Evolutionary conservation across 1,284 basidiomycete species (phyloP).

Genomic region (Trametes versicolor): DNA sequence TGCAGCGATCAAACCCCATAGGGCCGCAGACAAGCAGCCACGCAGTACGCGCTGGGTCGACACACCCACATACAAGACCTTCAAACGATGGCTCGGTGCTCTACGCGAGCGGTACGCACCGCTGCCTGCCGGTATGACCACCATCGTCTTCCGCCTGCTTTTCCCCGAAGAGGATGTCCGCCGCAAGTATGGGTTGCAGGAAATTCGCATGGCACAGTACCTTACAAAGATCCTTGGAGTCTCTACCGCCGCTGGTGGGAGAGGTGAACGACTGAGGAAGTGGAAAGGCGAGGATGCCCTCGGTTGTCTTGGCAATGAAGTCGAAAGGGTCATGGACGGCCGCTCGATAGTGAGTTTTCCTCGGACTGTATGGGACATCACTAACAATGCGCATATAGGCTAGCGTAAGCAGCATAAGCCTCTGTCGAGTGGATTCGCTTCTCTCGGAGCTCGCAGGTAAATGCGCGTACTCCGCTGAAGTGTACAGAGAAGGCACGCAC

Average conservation of each 20-base stretch:
- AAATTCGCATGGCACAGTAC: conserved; percentile 65
- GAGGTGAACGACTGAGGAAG: conserved; percentile 49
- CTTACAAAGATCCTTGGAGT: conserved; percentile 64
- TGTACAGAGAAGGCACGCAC: conserved; percentile 45
- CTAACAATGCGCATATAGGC: conserved; percentile 22
- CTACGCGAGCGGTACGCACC: conserved; percentile 55
- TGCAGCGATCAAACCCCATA: conserved; percentile 31
- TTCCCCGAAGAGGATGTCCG: conserved; percentile 82
- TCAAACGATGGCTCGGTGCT: conserved; percentile 57
- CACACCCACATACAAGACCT: conserved; percentile 40
- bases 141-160: conserved; percentile 73
- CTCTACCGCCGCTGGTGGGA: conserved; percentile 34
- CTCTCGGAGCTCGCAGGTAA: conserved; percentile 78
- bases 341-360: conserved; percentile 47
- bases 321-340: conserved; percentile 55
- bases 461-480: conserved; percentile 65
- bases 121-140: conserved; percentile 58
- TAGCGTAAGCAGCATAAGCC: conserved; percentile 46
- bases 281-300: conserved; percentile 62
- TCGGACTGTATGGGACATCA: background rate
- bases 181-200: conserved; percentile 80
- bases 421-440: conserved; percentile 66
- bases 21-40: conserved; percentile 22
- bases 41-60: conserved; percentile 21
- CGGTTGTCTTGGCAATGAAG: conserved; percentile 78